Evolutionary conservation across 371 early-diverging fungal species (phyloP), one percentile per base, ranked within the genome.

Genomic region (Mucor saturninus): DNA sequence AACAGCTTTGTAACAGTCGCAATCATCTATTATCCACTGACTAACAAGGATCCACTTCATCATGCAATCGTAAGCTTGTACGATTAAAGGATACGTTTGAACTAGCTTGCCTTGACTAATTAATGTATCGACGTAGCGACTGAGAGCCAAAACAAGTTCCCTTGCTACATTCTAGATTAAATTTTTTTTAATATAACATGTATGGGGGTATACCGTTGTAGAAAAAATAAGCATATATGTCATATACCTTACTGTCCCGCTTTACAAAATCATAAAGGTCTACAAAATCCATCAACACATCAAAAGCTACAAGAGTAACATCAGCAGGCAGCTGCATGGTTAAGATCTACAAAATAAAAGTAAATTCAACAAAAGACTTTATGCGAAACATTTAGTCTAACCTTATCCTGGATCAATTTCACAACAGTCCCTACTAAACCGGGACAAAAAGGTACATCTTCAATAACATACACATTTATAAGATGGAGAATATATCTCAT

Each of bases 391-490:
- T 8, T 35, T 35, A 8, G 8, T 35, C 4, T 35, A 6, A 35
- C 35, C 35, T 89, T 92, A 49, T 91, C 92, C 67, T 88, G 89
- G 37, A 92, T 90, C 4, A 83, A 69, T 54, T 86, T 86, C 31
- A 92, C 86, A 5, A 92, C 88, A 0, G 89, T 81, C 11, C 86
- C 86, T 21, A 88, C 88, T 14, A 90, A 69, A 2, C 91, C 89
- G 7, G 91, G 91, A 57, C 91, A 89, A 50, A 89, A 89, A 0
- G 86, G 82, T 5, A 87, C 90, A 72, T 93, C 92, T 62, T 93
- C 91, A 38, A 85, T 79, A 1, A 87, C 88, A 67, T 90, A 92
- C n/a, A 87, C 88, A 46, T 86, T 81, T 50, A 91, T 83, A 8
- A 92, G 66, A 67, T 91, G 88, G 5, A 92, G 74, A 14, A 89